phyloP scores from a whole-genome alignment of 208 protist genomes.

The Leishmania guyanensis region DNA sequence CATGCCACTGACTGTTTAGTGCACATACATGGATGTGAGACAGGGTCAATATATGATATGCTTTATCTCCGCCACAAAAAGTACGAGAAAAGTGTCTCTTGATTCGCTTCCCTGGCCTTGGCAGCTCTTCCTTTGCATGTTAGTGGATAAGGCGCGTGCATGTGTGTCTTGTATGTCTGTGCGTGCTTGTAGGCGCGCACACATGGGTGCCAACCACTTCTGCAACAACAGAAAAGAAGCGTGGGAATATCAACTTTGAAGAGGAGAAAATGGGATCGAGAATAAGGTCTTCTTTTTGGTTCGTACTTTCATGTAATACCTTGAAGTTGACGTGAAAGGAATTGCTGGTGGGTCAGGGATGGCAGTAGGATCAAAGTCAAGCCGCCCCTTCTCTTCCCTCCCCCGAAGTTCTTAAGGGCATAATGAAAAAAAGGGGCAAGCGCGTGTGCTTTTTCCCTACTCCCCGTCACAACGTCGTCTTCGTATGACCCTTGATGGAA shows the following conservation, averaged over 20 bases:
- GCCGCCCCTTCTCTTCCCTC: neutral
- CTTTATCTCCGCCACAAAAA: neutral
- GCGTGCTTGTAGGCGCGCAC: neutral
- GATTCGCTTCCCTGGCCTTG: neutral
- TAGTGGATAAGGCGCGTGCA: neutral
- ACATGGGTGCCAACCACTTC: neutral
- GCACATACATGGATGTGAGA: neutral
- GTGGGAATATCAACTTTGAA: neutral
- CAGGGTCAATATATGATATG: neutral
- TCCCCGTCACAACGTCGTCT: neutral
- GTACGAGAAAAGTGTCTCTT: neutral
- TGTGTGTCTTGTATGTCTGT: neutral
- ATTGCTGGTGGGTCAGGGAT: neutral
- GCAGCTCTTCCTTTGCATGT: neutral
- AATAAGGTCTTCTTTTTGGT: conserved; percentile 8
- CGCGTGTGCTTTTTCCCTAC: neutral
- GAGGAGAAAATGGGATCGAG: conserved; percentile 7
- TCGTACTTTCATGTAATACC: neutral
- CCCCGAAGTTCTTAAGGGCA: neutral
- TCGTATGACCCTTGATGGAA: conserved; percentile 2
- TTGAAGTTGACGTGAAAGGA: neutral
- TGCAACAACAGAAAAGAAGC: neutral
- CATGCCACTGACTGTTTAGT: neutral
- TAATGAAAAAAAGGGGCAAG: neutral
- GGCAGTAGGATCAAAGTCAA: neutral